A percentile compares a stretch with the other conserved stretches of the same genome.
Conservation (phyloP, 1,284 basidiomycete species). For the Melampsora americana region DNA sequence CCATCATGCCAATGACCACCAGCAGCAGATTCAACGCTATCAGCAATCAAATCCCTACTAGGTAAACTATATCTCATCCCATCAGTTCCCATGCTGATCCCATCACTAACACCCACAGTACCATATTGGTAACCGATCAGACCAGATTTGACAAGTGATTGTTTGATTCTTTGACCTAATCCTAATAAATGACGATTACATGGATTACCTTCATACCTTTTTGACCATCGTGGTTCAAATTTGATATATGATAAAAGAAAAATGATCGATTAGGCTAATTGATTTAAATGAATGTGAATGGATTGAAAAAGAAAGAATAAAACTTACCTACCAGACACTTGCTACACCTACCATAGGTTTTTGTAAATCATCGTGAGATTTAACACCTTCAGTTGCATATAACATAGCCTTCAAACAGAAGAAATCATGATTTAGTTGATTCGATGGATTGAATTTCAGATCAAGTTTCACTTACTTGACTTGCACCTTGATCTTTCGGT, state of each 20-base stretch:
- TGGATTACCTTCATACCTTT: constrained; percentile 57
- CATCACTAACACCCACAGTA: constrained; percentile 93
- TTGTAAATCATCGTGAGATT: constrained; percentile 65
- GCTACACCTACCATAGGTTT: constrained; percentile 95
- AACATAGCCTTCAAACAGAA: constrained; percentile 73
- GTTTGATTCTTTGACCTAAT: constrained; percentile 81
- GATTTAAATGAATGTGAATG: too few species aligned
- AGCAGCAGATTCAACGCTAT: constrained; percentile 68
- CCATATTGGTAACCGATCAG: constrained; percentile 96
- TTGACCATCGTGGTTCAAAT: too few species aligned
- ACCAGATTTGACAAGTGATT: constrained; percentile 68
- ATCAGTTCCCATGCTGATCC: constrained; percentile 90
- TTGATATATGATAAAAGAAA: too few species aligned
- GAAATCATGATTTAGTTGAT: constrained; percentile 2
- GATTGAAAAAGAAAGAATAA: constrained; percentile 56
- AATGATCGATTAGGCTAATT: too few species aligned
- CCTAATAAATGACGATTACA: constrained; percentile 87
- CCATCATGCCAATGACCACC: constrained; percentile 98
- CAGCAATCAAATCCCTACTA: constrained; percentile 82
- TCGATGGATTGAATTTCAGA: neutral
- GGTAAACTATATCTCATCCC: constrained; percentile 87
- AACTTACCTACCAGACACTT: constrained; percentile 74
- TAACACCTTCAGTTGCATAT: constrained; percentile 86
- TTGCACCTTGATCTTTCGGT: constrained; percentile 87
- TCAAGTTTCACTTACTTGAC: constrained; percentile 65